Percentiles rank a stretch among this genome's conserved stretches.
These are phyloP conservation scores for Dysphania ambrosioides DNA, from an alignment of 148 eudicot genomes.

Conservation along the genomic window DNA sequence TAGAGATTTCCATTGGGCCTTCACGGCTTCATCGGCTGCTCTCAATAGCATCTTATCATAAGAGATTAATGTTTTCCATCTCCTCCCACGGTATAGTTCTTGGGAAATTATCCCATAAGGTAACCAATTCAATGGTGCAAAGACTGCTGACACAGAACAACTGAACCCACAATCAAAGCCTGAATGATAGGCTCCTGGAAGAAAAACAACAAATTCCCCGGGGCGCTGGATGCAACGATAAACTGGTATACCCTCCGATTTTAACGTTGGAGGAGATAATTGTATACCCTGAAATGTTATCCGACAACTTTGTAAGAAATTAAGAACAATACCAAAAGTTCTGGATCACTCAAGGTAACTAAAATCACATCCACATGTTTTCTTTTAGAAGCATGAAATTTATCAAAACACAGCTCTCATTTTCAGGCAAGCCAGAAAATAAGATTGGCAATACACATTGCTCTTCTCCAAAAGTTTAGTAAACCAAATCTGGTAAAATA, in stretches of 20 bases:
- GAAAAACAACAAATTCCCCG: constrained; percentile 36
- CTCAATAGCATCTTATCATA: constrained; percentile 61
- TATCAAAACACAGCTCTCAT: neutral
- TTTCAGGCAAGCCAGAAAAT: neutral
- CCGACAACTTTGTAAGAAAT: neutral
- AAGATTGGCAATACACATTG: neutral
- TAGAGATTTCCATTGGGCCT: constrained; percentile 45
- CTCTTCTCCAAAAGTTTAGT: neutral
- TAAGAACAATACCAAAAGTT: neutral
- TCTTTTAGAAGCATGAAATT: neutral
- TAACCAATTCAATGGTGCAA: constrained; percentile 85
- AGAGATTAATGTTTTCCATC: constrained; percentile 60
- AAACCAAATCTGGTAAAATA: neutral
- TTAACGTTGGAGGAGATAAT: constrained; percentile 53
- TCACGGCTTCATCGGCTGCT: constrained; percentile 63
- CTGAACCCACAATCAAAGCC: constrained; percentile 73
- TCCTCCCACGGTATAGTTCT: constrained; percentile 51
- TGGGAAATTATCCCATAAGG: constrained; percentile 55
- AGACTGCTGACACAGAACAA: constrained; percentile 47
- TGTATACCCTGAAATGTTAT: constrained; percentile 45
- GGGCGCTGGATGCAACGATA: constrained; percentile 69
- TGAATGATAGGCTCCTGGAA: constrained; percentile 70
- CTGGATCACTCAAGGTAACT: neutral
- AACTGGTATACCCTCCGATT: constrained; percentile 65
- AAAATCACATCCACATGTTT: neutral